Percentiles rank a stretch among this genome's conserved stretches.
These are phyloP conservation scores for Chloranthus sessilifolius DNA, from an alignment of 164 flowering plant species.

Conservation along the genomic window DNA sequence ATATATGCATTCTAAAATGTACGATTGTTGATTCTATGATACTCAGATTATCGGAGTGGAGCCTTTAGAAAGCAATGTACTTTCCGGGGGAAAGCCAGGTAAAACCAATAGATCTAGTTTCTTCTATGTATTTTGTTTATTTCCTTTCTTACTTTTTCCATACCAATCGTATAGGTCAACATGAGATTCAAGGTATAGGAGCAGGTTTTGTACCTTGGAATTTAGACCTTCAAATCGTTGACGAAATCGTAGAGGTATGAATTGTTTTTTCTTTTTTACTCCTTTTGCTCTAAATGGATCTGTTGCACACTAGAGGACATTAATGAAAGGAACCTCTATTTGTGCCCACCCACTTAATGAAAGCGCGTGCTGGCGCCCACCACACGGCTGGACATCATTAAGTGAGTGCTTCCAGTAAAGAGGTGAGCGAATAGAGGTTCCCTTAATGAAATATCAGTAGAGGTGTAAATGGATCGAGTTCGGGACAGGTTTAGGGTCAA, in stretches of 20 bases:
- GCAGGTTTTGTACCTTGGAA: constrained; percentile 95
- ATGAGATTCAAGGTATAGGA: constrained; percentile 98
- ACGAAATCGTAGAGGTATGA: constrained; percentile 76
- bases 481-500: too few species aligned
- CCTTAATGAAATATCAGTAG: too few species aligned
- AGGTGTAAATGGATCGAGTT: too few species aligned
- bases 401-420: too few species aligned
- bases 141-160: background rate
- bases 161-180: constrained; percentile 63
- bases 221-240: constrained; percentile 63
- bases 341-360: too few species aligned
- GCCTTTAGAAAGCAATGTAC: constrained; percentile 84
- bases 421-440: too few species aligned
- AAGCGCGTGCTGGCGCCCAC: too few species aligned
- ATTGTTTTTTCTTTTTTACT: background rate
- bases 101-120: constrained; percentile 13
- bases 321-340: too few species aligned
- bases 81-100: constrained; percentile 96
- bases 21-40: too few species aligned
- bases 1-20: too few species aligned
- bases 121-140: background rate
- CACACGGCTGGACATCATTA: too few species aligned
- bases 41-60: constrained; percentile 85
- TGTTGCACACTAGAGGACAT: too few species aligned
- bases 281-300: background rate